These are phyloP conservation scores for Grosmannia penicillata DNA, from an alignment of 2,329 filamentous ascomycete species.

Conservation along the genomic window DNA sequence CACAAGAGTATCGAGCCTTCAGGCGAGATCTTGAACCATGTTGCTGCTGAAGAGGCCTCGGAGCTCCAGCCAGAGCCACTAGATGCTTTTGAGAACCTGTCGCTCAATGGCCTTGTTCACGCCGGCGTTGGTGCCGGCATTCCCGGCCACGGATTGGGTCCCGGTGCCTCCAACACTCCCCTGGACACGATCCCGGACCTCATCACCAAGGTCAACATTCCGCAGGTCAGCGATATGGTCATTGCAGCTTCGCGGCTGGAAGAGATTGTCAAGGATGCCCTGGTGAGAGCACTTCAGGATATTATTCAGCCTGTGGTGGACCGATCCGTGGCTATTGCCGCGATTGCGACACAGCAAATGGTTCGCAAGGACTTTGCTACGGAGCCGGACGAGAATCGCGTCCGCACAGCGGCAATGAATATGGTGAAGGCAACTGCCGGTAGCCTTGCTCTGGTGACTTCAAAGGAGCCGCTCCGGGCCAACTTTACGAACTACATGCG, in stretches of 20 bases:
- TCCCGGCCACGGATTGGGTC: slow-evolving; percentile 44
- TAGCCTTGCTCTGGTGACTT: slow-evolving; percentile 90
- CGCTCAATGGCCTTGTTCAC: slow-evolving; percentile 58
- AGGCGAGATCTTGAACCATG: slow-evolving; percentile 67
- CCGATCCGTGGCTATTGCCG: slow-evolving; percentile 91
- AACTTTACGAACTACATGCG: slow-evolving; percentile 97
- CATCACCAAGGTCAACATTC: slow-evolving; percentile 62
- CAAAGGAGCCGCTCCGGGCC: slow-evolving; percentile 88
- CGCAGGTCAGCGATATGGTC: slow-evolving; percentile 67
- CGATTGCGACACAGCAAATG: slow-evolving; percentile 90
- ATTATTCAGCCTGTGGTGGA: slow-evolving; percentile 98
- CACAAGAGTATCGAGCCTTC: slow-evolving; percentile 84
- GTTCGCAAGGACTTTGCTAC: slow-evolving; percentile 94
- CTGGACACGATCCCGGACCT: slow-evolving; percentile 75
- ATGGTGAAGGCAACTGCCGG: slow-evolving; percentile 94
- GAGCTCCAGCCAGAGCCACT: slow-evolving; percentile 52
- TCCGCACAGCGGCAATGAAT: slow-evolving; percentile 74
- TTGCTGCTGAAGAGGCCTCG: slow-evolving; percentile 44
- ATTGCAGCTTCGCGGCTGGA: slow-evolving; percentile 53
- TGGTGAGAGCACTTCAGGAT: slow-evolving; percentile 81
- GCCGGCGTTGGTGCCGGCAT: slow-evolving; percentile 31
- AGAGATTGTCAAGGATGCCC: slow-evolving; percentile 70
- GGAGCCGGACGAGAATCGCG: slow-evolving; percentile 75
- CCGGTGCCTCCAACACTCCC: slow-evolving; percentile 59
- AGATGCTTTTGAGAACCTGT: slow-evolving; percentile 72